A percentile compares a stretch with the other conserved stretches of the same genome.
phyloP scores from a whole-genome alignment of 164 flowering plant genomes.

The Taxillus chinensis region DNA sequence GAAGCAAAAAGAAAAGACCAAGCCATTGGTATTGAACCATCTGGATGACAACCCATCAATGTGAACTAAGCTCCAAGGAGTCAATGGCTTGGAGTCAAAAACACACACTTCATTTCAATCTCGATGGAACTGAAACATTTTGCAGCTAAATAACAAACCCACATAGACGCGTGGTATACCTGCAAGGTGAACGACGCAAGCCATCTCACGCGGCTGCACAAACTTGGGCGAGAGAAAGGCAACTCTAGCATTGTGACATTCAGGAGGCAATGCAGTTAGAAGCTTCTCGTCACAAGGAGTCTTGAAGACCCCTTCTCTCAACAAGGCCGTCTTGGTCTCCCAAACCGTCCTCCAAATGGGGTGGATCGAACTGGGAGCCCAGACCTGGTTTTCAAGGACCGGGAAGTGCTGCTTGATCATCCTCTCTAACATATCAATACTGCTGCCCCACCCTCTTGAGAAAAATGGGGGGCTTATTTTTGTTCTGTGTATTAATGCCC shows the following conservation, averaged over 20 bases:
- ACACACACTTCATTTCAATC: no score
- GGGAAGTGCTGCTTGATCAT: conserved; percentile 80
- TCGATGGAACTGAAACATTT: no score
- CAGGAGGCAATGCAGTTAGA: conserved; percentile 82
- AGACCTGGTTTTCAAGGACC: conserved; percentile 44
- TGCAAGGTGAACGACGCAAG: conserved; percentile 98
- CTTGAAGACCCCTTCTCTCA: conserved; percentile 77
- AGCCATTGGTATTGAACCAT: no score
- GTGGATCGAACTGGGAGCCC: conserved; percentile 66
- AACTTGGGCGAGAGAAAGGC: conserved; percentile 75
- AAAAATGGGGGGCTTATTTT: conserved; percentile 78
- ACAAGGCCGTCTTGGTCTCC: conserved; percentile 67
- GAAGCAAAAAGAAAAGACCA: not conserved
- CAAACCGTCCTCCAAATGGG: conserved; percentile 86
- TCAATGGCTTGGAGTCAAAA: no score
- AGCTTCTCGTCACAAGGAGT: conserved; percentile 78
- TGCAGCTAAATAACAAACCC: no score
- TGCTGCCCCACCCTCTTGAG: conserved; percentile 88
- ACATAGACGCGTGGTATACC: conserved; percentile 26
- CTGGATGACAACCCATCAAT: no score
- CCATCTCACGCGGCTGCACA: conserved; percentile 59
- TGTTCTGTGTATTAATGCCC: conserved; percentile 82
- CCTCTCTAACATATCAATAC: conserved; percentile 71
- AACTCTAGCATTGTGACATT: conserved; percentile 74
- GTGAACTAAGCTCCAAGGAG: no score